Evolutionary conservation across 1,139 yeast genomes (phyloP), one percentile per base, ranked within the genome.

Genomic region (Scheffersomyces segobiensis): DNA sequence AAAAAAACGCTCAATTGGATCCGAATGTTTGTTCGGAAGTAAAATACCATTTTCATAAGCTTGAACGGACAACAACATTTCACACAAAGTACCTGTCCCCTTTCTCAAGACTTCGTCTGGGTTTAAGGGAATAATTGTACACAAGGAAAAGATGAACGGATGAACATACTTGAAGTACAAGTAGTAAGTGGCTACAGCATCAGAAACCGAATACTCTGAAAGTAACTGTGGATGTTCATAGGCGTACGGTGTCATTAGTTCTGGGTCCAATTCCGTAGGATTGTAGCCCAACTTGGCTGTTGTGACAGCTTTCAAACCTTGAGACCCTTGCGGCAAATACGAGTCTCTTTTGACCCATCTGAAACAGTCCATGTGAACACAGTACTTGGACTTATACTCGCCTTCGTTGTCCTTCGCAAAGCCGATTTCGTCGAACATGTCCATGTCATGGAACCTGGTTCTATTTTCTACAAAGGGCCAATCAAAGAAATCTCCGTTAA

Each of bases 331-430:
- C 0, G 99, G 99, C 56, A 96, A 79, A 72, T 96, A 96, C 3
- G 97, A 91, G 72, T 96, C 99, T 77, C 99, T 87, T 70, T 96
- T 93, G n/a, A 96, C 99, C 99, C 99, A 96, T 65, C 98, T 78
- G 73, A 79, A 96, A 74, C 98, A 95, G 75, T 96, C 99, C 98
- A 96, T 93, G 71, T 96, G 99, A 1, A 87, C 91, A 78, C 99
- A 95, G 67, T 93, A 89, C 8, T 92, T 84, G 12, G 98, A 92
- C 72, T 93, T 93, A 73, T 93, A 96, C 71, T 93, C 98, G 49
- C 91, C 97, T 67, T 93, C 98, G 53, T 82, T 79, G 71, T 96
- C 98, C 57, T 87, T 87, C 7, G 93, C 91, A 71, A 95, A 96
- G 1, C 99, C 99, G 66, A 95, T 95, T 72, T 95, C 98, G 56